Evolutionary conservation across 306 rosid species (phyloP).

Genomic region (Acacia acuminata): DNA sequence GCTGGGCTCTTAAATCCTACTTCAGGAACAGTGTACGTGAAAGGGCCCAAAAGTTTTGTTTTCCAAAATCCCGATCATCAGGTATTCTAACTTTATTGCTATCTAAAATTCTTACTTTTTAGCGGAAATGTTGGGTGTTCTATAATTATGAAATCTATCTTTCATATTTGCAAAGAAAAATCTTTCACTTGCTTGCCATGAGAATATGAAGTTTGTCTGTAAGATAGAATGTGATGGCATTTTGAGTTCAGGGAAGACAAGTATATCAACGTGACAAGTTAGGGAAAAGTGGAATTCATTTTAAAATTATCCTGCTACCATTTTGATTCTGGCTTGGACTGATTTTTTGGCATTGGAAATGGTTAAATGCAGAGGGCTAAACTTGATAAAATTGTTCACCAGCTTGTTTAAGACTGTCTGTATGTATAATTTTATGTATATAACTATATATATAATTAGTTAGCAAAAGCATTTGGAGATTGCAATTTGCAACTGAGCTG

Average conservation of each 20-base stretch:
- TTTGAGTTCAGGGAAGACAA: neutral
- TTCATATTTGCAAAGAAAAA: slow-evolving; percentile 3
- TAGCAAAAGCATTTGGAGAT: neutral
- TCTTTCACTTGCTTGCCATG: slow-evolving; percentile 4
- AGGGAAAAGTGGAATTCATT: neutral
- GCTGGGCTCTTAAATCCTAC: slow-evolving; percentile 82
- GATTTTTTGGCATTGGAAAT: neutral
- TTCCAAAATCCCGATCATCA: slow-evolving; percentile 89
- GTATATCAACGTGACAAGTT: neutral
- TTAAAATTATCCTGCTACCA: neutral
- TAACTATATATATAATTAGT: neutral
- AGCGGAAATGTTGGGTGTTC: neutral
- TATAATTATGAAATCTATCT: neutral
- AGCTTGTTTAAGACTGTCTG: neutral
- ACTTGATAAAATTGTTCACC: neutral
- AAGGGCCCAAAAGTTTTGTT: slow-evolving; percentile 72
- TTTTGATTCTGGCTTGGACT: neutral
- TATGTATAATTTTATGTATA: neutral
- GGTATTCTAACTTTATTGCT: slow-evolving; percentile 36
- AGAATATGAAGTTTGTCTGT: neutral
- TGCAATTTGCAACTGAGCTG: slow-evolving; percentile 5
- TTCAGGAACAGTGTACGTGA: slow-evolving; percentile 55
- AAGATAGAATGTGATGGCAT: neutral
- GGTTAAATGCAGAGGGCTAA: neutral
- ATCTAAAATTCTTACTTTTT: neutral